Evolutionary conservation across 2,329 filamentous ascomycete genomes (phyloP).

Genomic region (Tolypocladium paradoxum): DNA sequence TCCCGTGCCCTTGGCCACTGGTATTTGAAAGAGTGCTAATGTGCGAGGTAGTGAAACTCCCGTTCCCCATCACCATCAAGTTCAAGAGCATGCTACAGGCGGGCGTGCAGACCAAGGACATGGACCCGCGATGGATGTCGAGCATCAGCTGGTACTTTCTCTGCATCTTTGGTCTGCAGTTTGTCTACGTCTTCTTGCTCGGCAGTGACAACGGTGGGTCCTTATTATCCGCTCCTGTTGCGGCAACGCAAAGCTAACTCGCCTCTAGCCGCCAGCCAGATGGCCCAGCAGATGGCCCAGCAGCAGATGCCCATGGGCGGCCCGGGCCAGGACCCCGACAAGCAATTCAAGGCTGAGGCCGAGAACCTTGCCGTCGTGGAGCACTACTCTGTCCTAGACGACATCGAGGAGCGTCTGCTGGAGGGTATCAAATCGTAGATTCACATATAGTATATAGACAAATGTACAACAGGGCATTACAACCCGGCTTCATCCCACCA

Average conservation of each 20-base stretch:
- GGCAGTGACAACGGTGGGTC: slow-evolving; percentile 86
- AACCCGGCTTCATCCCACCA: slow-evolving; percentile 44
- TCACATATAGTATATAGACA: slow-evolving; percentile 9
- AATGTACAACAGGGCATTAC: slow-evolving; percentile 9
- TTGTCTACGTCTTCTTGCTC: slow-evolving; percentile 93
- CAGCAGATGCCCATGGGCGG: slow-evolving; percentile 63
- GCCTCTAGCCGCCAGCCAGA: slow-evolving; percentile 69
- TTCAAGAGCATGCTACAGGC: slow-evolving; percentile 99
- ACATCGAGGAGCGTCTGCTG: slow-evolving; percentile 76
- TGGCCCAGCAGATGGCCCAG: slow-evolving; percentile 77
- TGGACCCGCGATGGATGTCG: slow-evolving; percentile 97
- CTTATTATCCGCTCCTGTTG: neutral
- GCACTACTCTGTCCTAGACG: slow-evolving; percentile 83
- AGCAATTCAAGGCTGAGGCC: slow-evolving; percentile 83
- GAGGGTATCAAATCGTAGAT: slow-evolving; percentile 33
- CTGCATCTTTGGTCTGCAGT: slow-evolving; percentile 91
- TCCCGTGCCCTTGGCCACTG: slow-evolving; percentile 1
- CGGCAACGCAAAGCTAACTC: slow-evolving; percentile 6
- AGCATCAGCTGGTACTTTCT: slow-evolving; percentile 98
- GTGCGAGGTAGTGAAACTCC: slow-evolving; percentile 67
- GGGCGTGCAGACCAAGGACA: slow-evolving; percentile 86
- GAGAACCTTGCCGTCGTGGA: slow-evolving; percentile 95
- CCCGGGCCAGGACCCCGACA: slow-evolving; percentile 88
- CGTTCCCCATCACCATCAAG: slow-evolving; percentile 93
- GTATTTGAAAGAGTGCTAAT: neutral